Base-by-base conservation (phyloP, 768 basidiomycete species). In the Lactarius hatsudake region DNA sequence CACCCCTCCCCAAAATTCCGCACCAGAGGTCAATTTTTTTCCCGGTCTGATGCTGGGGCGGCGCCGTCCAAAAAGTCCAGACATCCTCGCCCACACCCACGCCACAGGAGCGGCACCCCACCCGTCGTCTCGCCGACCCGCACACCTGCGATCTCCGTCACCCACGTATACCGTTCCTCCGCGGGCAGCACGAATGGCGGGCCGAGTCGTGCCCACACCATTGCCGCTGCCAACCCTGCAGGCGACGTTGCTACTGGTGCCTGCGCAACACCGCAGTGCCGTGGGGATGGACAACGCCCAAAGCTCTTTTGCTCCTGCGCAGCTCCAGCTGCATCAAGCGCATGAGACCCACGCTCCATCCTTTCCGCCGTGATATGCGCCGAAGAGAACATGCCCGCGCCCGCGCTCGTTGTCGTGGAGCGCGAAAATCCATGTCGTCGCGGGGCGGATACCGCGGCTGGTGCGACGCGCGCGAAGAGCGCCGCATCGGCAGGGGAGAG, bases 81-180 rank as follows among this genome's bases (percentile, higher is more conserved):
- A 48, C 70, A 71, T 20, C 70, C 70, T 30, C 53, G 40, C 48
- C 59, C 58, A n/a, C 70, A 71, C 15, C 70, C 70, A 0, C 70
- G 68, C 70, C 70, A 71, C 30, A 71, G 51, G 38, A 71, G 34
- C 36, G 70, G 70, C 45, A 71, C 70, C 9, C 69, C 69, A 8
- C 66, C 69, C n/a, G 51, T 63, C 36, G 59, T 57, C 61, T 63
- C 64, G 15, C 70, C 70, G 13, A 71, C 62, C 2, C 62, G 51
- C 51, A 69, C 48, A 5, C 70, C 70, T 5, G 68, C 68, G n/a
- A 71, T 43, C 28, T 61, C 48, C 0, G 30, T 62, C 64, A 63
- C 70, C 70, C 70, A 71, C 4, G 60, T 58, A 43, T 66, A 56
- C 13, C 70, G 68, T 34, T 71, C 70, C 51, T 71, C 70, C 1